Evolutionary conservation across 371 early-diverging fungal species (phyloP), one percentile per base, ranked within the genome.

Genomic region (Phascolomyces articulosus): DNA sequence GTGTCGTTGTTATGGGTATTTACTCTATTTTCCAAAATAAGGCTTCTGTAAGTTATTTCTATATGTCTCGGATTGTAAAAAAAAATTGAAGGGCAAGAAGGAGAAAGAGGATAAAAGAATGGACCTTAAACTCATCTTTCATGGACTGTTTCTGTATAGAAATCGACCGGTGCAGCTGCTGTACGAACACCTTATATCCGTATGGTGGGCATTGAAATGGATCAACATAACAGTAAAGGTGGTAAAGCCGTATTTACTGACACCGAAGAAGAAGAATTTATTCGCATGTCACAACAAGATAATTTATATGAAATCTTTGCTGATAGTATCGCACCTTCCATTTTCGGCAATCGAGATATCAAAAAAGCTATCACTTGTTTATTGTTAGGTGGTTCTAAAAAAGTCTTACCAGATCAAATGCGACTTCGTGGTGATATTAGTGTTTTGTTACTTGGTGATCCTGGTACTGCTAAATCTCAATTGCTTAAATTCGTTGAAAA

Each of bases 391-490:
- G 99, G 99, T 18, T 97, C 98, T 18, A 93, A 93, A 72, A 96
- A 97, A 74, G 75, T 92, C 1, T 83, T 99, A 20, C 97, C 98
- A 1, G 99, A 99, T 75, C 96, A 98, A 41, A 95, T 99, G 91
- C 86, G 91, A 41, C 80, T 99, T 40, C 86, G 99, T 78, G 99
- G 99, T 64, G 99, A 99, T 74, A 98, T 99, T 68, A 99, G 99
- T 80, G 98, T 99, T 23, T 84, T 99, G 34, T 83, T 99, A 67
- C 80, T 99, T n/a, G 99, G 98, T 73, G 99, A 99, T 85, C 99
- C 99, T 3, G 99, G 99, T 68, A 97, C 99, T 31, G 99, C 99
- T 61, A 99, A 99, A 80, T 93, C 93, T 18, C 99, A 99, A 80
- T 80, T 99, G 68, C 87, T 99, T 34, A 99, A 99, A 85, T 99